phyloP scores from a whole-genome alignment of 2,329 filamentous ascomycete genomes.

The Apiospora pterosperma region DNA sequence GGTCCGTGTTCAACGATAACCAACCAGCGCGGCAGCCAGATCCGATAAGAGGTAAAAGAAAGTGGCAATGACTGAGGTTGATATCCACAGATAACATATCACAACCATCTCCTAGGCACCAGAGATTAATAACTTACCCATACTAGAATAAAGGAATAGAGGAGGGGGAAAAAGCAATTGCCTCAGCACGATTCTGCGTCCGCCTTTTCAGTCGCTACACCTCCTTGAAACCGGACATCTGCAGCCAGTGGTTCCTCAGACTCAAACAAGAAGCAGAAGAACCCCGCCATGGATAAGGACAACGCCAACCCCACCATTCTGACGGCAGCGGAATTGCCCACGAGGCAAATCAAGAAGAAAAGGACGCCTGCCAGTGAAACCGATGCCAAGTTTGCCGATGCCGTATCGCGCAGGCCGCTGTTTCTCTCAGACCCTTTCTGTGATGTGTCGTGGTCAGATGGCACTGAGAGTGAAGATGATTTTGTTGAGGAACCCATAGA shows the following conservation, averaged over 20 bases:
- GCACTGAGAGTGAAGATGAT: slow-evolving; percentile 31
- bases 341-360: slow-evolving; percentile 59
- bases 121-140: neutral
- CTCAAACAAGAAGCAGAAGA: slow-evolving; percentile 8
- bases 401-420: slow-evolving; percentile 43
- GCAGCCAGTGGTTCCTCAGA: neutral
- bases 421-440: slow-evolving; percentile 40
- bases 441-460: slow-evolving; percentile 35
- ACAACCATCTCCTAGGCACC: neutral
- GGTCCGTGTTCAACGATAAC: neutral
- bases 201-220: neutral
- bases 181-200: neutral
- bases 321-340: slow-evolving; percentile 83
- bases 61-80: neutral
- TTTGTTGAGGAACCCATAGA: slow-evolving; percentile 79
- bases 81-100: neutral
- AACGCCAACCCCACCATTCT: slow-evolving; percentile 95
- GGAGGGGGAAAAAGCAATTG: neutral
- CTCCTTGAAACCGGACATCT: neutral
- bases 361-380: slow-evolving; percentile 42
- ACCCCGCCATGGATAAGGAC: slow-evolving; percentile 40
- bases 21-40: too few species aligned
- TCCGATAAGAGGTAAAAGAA: too few species aligned
- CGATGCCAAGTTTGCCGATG: slow-evolving; percentile 43
- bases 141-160: neutral